Evolutionary conservation across 768 basidiomycete genomes (phyloP).

Genomic region (Psilocybe azurescens): DNA sequence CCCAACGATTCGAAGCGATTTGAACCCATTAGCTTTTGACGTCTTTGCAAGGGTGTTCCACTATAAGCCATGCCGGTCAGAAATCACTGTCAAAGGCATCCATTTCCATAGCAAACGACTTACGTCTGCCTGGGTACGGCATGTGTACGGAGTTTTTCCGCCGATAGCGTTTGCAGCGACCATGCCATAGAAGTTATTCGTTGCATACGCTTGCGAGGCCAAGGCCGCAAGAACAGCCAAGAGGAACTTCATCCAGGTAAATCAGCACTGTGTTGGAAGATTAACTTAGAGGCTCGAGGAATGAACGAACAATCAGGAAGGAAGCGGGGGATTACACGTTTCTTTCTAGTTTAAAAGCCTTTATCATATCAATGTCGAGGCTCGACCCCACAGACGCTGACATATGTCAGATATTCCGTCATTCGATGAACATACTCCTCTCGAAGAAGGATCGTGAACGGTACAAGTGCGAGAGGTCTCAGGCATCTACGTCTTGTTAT

Average conservation of each 20-base stretch:
- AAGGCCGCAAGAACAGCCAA: slow-evolving; percentile 1
- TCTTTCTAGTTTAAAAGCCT: too few relatives aligned
- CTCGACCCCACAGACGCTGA: too few relatives aligned
- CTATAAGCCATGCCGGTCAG: slow-evolving; percentile 17
- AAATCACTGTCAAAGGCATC: background rate
- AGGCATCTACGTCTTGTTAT: background rate
- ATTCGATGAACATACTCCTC: too few relatives aligned
- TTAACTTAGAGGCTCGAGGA: too few relatives aligned
- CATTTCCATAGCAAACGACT: background rate
- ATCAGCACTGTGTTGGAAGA: too few relatives aligned
- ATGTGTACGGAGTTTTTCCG: slow-evolving; percentile 33
- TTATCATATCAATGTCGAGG: too few relatives aligned
- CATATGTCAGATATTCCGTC: too few relatives aligned
- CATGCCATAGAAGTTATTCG: slow-evolving; percentile 39
- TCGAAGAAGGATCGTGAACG: too few relatives aligned
- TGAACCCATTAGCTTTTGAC: slow-evolving; percentile 36
- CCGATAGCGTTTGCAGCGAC: slow-evolving; percentile 38
- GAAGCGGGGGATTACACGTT: too few relatives aligned
- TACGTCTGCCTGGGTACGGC: slow-evolving; percentile 40
- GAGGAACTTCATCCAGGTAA: background rate
- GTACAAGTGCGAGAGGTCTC: background rate
- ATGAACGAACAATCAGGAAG: too few relatives aligned
- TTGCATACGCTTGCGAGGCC: slow-evolving; percentile 23
- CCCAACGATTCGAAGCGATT: slow-evolving; percentile 38
- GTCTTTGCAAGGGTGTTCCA: slow-evolving; percentile 39